These are phyloP conservation scores for Aspergillus ostianus DNA, from an alignment of 495 filamentous ascomycete species.

Conservation along the genomic window DNA sequence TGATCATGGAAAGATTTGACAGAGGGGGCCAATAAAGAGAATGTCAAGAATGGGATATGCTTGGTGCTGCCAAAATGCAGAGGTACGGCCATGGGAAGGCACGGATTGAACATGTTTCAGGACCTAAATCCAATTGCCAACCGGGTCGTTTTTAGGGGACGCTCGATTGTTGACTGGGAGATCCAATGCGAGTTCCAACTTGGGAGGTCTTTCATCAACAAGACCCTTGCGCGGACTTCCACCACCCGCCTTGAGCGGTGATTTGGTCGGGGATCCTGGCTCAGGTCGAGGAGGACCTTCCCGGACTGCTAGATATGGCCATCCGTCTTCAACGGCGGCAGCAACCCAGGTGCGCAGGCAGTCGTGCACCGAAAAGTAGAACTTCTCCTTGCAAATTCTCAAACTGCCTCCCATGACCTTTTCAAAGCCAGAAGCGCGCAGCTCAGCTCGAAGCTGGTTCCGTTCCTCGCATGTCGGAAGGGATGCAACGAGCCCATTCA, in stretches of 20 bases:
- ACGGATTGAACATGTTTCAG: background rate
- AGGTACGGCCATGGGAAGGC: background rate
- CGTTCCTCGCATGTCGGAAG: conserved; percentile 69
- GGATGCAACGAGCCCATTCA: conserved; percentile 89
- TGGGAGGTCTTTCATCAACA: conserved; percentile 42
- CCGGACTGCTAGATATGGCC: conserved; percentile 73
- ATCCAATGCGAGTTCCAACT: conserved; percentile 40
- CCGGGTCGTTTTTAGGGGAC: conserved; percentile 22
- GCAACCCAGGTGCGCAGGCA: conserved; percentile 86
- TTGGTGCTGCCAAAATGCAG: background rate
- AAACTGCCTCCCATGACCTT: conserved; percentile 80
- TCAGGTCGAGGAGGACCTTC: conserved; percentile 59
- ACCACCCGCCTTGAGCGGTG: conserved; percentile 35
- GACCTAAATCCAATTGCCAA: conserved; percentile 41
- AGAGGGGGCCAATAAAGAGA: conserved; percentile 3
- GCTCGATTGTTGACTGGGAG: conserved; percentile 24
- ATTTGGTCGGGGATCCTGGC: conserved; percentile 41
- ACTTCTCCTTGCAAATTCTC: conserved; percentile 94
- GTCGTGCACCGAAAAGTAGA: conserved; percentile 88
- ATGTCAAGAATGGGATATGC: background rate
- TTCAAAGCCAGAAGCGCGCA: conserved; percentile 87
- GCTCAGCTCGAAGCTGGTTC: conserved; percentile 71
- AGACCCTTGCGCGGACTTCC: conserved; percentile 40
- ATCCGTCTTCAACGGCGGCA: conserved; percentile 81
- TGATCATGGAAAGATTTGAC: background rate